phyloP scores from a whole-genome alignment of 805 yeast species.

The Candida sphagnicola region DNA sequence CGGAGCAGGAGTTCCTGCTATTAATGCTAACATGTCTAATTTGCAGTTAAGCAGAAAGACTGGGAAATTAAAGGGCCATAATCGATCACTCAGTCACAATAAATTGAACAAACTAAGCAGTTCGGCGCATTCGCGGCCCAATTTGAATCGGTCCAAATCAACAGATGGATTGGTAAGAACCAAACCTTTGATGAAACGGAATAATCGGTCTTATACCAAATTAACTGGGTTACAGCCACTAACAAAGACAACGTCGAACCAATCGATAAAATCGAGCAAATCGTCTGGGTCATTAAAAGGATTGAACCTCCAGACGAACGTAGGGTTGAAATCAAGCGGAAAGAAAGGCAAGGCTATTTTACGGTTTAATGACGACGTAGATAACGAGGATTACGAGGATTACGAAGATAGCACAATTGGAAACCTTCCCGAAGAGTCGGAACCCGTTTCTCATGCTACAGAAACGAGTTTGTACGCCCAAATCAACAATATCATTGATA shows the following conservation, averaged over 20 bases:
- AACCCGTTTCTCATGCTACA: slow-evolving; percentile 3
- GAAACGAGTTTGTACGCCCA: slow-evolving; percentile 9
- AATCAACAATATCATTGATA: slow-evolving; percentile 7
- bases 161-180: slow-evolving; percentile 34
- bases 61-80: slow-evolving; percentile 12
- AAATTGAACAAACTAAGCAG: slow-evolving; percentile 14
- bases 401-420: slow-evolving; percentile 11
- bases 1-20: too few relatives aligned
- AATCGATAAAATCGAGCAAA: slow-evolving; percentile 25
- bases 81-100: slow-evolving; percentile 25
- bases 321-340: slow-evolving; percentile 34
- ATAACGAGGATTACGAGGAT: slow-evolving; percentile 37
- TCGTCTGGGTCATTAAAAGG: slow-evolving; percentile 34
- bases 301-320: slow-evolving; percentile 6
- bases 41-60: slow-evolving; percentile 1
- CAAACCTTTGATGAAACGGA: slow-evolving; percentile 23
- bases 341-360: slow-evolving; percentile 37
- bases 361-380: slow-evolving; percentile 33
- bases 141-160: slow-evolving; percentile 35
- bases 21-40: too few relatives aligned
- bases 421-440: not conserved
- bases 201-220: slow-evolving; percentile 35
- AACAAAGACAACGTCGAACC: slow-evolving; percentile 30
- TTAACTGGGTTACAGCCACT: slow-evolving; percentile 33
- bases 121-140: slow-evolving; percentile 20